Base-by-base conservation (phyloP, 2,329 filamentous ascomycete genomes). In the Fusarium liriodendri region DNA sequence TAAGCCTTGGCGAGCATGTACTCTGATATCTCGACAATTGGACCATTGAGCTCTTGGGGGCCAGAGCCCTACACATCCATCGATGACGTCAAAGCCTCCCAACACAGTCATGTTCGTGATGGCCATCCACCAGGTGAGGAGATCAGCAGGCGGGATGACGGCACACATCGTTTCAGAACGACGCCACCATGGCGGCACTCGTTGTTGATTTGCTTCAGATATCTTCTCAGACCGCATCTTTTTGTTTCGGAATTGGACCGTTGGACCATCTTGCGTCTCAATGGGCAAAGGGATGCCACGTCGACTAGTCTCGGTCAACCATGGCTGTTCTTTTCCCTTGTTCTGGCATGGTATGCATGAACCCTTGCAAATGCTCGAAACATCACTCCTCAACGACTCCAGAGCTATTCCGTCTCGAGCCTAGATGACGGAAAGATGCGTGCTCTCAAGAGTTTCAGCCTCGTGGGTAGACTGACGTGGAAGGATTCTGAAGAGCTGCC, bases 401-500 rank as follows among this genome's bases (percentile, higher is more conserved):
- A 37, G 47, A n/a, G 14, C 32, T 47, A 42, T 25, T 50, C 63
- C 38, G 57, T 32, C 59, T 60, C 54, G 55, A 50, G 35, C 37
- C 52, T 27, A 38, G 40, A 33, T 11, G 20, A 33, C 45, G 38
- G 37, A 25, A 59, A 32, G 55, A 63, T 67, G 52, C 61, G 63
- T 63, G 64, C 38, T 59, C 38, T 47, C 27, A 68, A 65, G 18
- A 42, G 76, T 77, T 77, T 77, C 76, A 77, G 76, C 76, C 76
- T 78, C 76, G 65, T 78, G 65, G 72, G 47, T 74, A 70, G 67
- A 76, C 73, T 70, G 76, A 78, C 70, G 70, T 74, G 74, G 76
- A 68, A 68, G 64, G 62, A 75, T 72, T 61, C 65, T 63, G 59
- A 61, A 71, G 32, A 76, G 64, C 27, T 42, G 60, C 54, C 62